Base-by-base conservation (phyloP, 2,329 filamentous ascomycete genomes). In the Rhexocercosporidium sp. region DNA sequence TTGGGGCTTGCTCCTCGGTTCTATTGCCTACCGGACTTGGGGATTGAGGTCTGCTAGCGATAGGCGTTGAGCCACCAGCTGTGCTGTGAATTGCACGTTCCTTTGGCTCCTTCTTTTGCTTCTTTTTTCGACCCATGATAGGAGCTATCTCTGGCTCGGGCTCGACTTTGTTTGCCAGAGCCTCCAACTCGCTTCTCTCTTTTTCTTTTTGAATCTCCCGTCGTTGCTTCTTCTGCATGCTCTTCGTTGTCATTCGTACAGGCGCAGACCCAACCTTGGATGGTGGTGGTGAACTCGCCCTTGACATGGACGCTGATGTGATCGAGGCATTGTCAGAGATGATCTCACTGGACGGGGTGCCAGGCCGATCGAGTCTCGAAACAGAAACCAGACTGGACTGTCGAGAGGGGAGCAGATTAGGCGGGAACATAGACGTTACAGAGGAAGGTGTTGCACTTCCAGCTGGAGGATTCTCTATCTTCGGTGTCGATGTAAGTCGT, bases 91-190 rank as follows among this genome's bases (percentile, higher is more conserved):
- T 68, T 7, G 71, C 74, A 73, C 87, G 90, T 73, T 91, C 88
- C 79, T 93, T 95, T 83, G 92, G 90, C 73, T 91, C 88, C 79
- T 93, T 95, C 83, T 92, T 94, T 77, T 92, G 88, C 81, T 95
- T 96, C 83, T 93, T 95, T 83, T 94, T 94, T 62, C 92, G 87
- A 39, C 91, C 91, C 59, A 93, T 78, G 47, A 96, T 91, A 0
- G 93, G 92, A 8, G 88, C 92, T 71, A 86, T 82, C 11, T 83
- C 81, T 71, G 84, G 82, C 57, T 83, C 81, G 71, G 84, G 82
- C 57, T 77, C 72, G 29, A 70, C 63, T 41, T 75, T 70, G 8
- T 71, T 70, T 37, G 87, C 85, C 70, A 88, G 85, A 18, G 81
- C 80, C 61, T 86, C 82, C 14, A 83, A 78, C 66, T 90, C 88